Evolutionary conservation across 345 rosid genomes (phyloP).

Genomic region (Pugionium cornutum): DNA sequence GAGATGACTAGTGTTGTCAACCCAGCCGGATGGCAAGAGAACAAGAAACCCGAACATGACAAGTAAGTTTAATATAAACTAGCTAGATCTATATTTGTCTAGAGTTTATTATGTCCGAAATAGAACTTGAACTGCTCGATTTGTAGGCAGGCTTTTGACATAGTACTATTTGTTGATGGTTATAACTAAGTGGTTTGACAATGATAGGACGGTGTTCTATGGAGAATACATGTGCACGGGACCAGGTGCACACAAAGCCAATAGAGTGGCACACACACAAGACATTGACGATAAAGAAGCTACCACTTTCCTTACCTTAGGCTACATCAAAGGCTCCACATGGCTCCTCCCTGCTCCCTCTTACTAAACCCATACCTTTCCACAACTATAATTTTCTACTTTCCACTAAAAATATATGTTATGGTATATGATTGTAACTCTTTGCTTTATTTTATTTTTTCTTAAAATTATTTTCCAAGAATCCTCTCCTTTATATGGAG

Average conservation of each 20-base stretch:
- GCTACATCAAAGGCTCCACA: conserved; percentile 39
- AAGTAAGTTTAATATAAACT: conserved; percentile 44
- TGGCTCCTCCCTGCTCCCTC: conserved; percentile 44
- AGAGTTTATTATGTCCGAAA: not conserved
- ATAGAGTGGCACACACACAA: conserved; percentile 35
- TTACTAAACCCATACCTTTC: conserved; percentile 17
- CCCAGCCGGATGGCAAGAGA: conserved; percentile 56
- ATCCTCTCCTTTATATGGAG: too few species aligned
- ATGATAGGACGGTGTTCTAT: conserved; percentile 43
- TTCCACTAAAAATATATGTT: not conserved
- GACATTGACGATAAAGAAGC: conserved; percentile 32
- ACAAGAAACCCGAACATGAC: conserved; percentile 33
- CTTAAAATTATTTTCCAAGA: too few species aligned
- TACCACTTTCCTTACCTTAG: conserved; percentile 26
- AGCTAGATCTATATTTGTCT: too few species aligned
- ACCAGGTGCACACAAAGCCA: conserved; percentile 38
- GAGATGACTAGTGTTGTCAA: conserved; percentile 41
- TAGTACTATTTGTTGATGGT: too few species aligned
- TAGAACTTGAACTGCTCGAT: not conserved
- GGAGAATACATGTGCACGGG: conserved; percentile 54
- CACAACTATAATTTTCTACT: not conserved
- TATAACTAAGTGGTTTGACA: too few species aligned
- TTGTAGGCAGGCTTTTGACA: too few species aligned
- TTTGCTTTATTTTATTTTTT: too few species aligned
- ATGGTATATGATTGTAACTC: not conserved